Conservation (phyloP, 2,329 filamentous ascomycete genomes). For the Myrmaecium sp. region DNA sequence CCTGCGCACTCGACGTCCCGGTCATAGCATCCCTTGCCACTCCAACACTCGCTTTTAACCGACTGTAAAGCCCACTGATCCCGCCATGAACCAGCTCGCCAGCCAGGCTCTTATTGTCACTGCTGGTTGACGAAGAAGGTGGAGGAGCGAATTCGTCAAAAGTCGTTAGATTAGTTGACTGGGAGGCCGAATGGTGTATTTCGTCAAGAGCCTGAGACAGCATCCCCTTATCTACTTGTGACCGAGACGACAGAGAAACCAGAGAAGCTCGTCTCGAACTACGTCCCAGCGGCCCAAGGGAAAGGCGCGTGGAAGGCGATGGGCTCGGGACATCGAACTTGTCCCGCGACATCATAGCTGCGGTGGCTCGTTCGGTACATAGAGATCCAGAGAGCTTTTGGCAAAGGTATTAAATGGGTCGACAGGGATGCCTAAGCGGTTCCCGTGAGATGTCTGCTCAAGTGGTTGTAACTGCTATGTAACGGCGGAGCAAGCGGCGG, state of each 20-base stretch:
- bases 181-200: conserved; percentile 79
- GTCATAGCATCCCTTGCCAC: conserved; percentile 39
- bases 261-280: conserved; percentile 21
- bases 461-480: no score
- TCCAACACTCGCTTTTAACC: conserved; percentile 68
- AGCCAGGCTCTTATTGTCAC: conserved; percentile 52
- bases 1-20: conserved; percentile 15
- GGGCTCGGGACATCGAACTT: conserved; percentile 12
- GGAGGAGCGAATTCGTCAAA: conserved; percentile 82
- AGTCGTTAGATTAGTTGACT: conserved; percentile 68
- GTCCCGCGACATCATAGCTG: conserved; percentile 7
- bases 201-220: conserved; percentile 44
- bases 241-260: conserved; percentile 19
- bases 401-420: not conserved
- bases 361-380: not conserved
- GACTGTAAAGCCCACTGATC: conserved; percentile 74
- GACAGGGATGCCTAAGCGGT: not conserved
- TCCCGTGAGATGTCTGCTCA: no score
- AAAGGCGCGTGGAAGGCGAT: conserved; percentile 7
- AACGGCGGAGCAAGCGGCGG: no score
- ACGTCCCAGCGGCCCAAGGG: conserved; percentile 11
- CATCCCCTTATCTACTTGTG: conserved; percentile 7
- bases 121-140: conserved; percentile 37
- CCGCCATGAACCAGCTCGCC: conserved; percentile 70
- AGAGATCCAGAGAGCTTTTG: conserved; percentile 2